These are phyloP conservation scores for Nicotiana benthamiana DNA, from an alignment of 257 asterid species.

Conservation along the genomic window DNA sequence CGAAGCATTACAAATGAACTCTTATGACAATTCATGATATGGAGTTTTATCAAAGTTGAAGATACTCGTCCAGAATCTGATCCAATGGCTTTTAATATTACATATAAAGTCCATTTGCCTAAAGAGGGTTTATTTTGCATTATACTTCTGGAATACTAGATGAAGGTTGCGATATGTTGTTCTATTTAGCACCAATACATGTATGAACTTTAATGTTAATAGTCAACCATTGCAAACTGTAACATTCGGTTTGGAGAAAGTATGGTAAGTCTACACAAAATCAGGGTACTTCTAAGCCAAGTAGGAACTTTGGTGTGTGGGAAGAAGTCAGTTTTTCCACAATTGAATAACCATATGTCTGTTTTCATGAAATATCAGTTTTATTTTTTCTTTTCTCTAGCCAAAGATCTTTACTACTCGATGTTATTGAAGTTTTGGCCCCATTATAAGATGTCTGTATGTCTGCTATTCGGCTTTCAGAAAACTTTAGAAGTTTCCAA, in stretches of 20 bases:
- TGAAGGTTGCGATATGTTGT: neutral
- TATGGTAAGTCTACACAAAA: neutral
- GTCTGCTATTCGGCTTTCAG: neutral
- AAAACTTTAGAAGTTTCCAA: neutral
- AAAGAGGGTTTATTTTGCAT: neutral
- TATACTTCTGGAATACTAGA: neutral
- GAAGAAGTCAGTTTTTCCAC: neutral
- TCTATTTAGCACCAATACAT: neutral
- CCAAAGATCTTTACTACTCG: neutral
- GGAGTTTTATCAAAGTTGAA: neutral
- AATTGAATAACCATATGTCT: neutral
- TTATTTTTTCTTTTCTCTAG: neutral
- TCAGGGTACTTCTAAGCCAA: neutral
- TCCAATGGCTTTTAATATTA: neutral
- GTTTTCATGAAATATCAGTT: neutral
- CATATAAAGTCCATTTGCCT: neutral
- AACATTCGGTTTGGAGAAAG: neutral
- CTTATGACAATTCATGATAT: neutral
- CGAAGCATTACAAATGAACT: neutral
- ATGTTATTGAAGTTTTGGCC: neutral
- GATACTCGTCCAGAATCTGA: neutral
- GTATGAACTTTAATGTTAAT: neutral
- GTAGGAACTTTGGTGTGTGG: neutral
- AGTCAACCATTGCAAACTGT: neutral
- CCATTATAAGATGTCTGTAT: neutral